Evolutionary conservation across 2,329 filamentous ascomycete species (phyloP).

Genomic region (Fusarium sp.): DNA sequence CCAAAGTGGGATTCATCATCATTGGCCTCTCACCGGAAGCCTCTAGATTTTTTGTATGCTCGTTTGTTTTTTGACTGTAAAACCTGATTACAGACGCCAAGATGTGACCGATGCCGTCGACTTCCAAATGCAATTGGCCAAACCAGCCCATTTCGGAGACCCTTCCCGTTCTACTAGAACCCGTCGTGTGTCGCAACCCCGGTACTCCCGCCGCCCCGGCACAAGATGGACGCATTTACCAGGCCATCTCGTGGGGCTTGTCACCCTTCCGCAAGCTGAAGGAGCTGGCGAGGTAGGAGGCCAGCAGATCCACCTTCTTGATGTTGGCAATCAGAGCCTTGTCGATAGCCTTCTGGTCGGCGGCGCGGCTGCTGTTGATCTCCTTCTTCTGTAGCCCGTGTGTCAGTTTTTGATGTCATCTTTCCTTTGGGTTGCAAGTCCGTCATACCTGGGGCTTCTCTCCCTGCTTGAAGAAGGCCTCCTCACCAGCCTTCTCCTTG

Average conservation of each 20-base stretch:
- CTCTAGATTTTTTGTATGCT: slow-evolving; percentile 54
- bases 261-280: slow-evolving; percentile 99
- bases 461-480: slow-evolving; percentile 99
- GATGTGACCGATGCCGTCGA: slow-evolving; percentile 74
- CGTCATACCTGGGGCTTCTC: slow-evolving; percentile 97
- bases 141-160: slow-evolving; percentile 66
- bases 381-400: slow-evolving; percentile 85
- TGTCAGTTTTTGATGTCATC: slow-evolving; percentile 44
- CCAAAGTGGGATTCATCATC: slow-evolving; percentile 46
- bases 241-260: slow-evolving; percentile 99
- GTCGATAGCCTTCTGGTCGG: slow-evolving; percentile 98
- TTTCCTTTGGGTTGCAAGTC: too few relatives aligned
- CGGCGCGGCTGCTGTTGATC: slow-evolving; percentile 88
- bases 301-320: slow-evolving; percentile 97
- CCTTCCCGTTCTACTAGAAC: slow-evolving; percentile 59
- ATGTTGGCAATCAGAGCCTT: slow-evolving; percentile 94
- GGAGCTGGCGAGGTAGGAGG: slow-evolving; percentile 92
- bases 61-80: slow-evolving; percentile 67
- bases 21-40: slow-evolving; percentile 50
- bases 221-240: slow-evolving; percentile 71
- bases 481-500: slow-evolving; percentile 95
- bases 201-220: slow-evolving; percentile 44
- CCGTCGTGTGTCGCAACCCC: slow-evolving; percentile 49
- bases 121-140: slow-evolving; percentile 75
- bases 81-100: slow-evolving; percentile 76